phyloP scores from a whole-genome alignment of 2,329 filamentous ascomycete species.

The Verticillium dahliae region DNA sequence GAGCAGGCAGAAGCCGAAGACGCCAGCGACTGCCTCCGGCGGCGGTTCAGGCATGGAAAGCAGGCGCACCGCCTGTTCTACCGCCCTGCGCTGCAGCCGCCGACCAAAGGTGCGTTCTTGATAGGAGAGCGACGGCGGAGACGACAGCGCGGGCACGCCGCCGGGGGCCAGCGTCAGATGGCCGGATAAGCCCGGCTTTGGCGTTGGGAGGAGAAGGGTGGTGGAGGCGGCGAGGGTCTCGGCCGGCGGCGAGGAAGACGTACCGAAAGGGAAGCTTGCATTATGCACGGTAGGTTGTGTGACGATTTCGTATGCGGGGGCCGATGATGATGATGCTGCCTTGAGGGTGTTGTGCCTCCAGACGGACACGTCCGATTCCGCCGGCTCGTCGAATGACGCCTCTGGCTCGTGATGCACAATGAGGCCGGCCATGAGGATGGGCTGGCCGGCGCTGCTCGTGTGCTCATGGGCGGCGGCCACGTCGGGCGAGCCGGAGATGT shows the following conservation, averaged over 20 bases:
- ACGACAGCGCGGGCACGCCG: constrained; percentile 22
- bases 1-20: constrained; percentile 65
- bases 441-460: background rate
- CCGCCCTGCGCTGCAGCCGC: constrained; percentile 57
- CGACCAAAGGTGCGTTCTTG: constrained; percentile 64
- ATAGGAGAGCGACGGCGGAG: constrained; percentile 50
- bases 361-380: background rate
- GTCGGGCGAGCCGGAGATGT: constrained; percentile 11
- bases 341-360: background rate
- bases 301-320: constrained; percentile 38
- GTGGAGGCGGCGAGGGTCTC: constrained; percentile 4
- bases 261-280: constrained; percentile 43
- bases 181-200: background rate
- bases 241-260: constrained; percentile 13
- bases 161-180: constrained; percentile 17
- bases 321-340: background rate
- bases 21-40: constrained; percentile 39
- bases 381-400: background rate
- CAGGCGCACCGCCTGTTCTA: constrained; percentile 57
- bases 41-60: constrained; percentile 43
- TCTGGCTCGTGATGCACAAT: constrained; percentile 16
- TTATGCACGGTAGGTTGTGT: constrained; percentile 45
- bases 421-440: constrained; percentile 18
- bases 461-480: background rate
- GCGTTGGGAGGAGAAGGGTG: constrained; percentile 10